phyloP scores from a whole-genome alignment of 352 stramenopile species.

The Phytophthora multivora region DNA sequence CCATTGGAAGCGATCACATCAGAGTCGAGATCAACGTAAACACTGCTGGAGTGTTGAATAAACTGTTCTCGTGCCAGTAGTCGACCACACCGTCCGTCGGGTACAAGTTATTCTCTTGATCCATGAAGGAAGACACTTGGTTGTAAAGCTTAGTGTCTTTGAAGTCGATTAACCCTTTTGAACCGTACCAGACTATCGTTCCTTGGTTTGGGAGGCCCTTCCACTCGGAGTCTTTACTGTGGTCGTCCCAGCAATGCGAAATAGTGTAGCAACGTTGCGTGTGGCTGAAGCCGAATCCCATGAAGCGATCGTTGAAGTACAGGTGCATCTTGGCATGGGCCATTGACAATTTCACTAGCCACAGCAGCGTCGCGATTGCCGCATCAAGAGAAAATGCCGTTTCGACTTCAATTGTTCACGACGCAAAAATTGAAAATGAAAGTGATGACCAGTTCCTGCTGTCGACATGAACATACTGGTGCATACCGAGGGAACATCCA shows the following conservation, averaged over 20 bases:
- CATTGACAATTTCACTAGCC: neutral
- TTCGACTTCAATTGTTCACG: neutral
- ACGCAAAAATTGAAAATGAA: neutral
- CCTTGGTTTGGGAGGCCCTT: neutral
- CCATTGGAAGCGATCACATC: neutral
- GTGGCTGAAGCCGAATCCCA: conserved; percentile 1
- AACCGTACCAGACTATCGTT: neutral
- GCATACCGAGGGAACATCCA: neutral
- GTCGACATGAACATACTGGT: neutral
- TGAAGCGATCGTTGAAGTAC: conserved; percentile 5
- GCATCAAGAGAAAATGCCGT: neutral
- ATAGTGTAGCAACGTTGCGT: conserved; percentile 10
- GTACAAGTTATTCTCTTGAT: neutral
- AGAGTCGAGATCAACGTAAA: neutral
- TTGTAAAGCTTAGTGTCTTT: conserved; percentile 3
- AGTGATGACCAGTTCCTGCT: neutral
- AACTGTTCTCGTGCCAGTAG: neutral
- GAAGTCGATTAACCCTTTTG: neutral
- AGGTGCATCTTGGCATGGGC: neutral
- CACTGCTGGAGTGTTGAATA: neutral
- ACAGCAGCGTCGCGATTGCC: neutral
- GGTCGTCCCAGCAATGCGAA: conserved; percentile 11
- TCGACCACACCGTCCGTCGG: neutral
- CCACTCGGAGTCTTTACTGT: conserved; percentile 1
- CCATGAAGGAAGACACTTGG: conserved; percentile 2